These are phyloP conservation scores for Colletotrichum destructivum DNA, from an alignment of 2,329 filamentous ascomycete species.

Conservation along the genomic window DNA sequence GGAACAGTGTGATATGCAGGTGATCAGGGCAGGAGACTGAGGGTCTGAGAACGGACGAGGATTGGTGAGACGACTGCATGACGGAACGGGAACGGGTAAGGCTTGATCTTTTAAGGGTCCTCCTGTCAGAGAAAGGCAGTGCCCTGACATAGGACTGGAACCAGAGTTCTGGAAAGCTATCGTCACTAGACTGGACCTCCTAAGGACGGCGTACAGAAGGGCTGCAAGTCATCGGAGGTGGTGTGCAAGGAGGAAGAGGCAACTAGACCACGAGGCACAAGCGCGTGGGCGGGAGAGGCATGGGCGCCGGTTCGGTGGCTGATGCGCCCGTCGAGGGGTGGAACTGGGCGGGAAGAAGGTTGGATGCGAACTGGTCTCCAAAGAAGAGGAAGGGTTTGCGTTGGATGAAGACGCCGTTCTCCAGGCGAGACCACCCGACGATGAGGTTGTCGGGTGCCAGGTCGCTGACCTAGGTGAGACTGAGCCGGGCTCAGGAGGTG, in stretches of 20 bases:
- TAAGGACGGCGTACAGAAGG: not conserved
- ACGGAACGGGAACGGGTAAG: constrained; percentile 40
- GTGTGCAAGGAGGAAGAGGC: constrained; percentile 23
- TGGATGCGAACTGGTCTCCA: not conserved
- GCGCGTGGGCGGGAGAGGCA: constrained; percentile 36
- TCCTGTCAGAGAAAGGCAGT: not conserved
- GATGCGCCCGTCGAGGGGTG: constrained; percentile 27
- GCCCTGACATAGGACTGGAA: constrained; percentile 31
- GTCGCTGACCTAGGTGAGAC: constrained; percentile 34
- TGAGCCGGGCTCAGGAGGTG: constrained; percentile 27
- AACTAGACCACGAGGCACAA: constrained; percentile 38
- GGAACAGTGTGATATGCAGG: constrained; percentile 35
- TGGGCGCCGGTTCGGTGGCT: constrained; percentile 36
- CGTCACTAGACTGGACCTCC: not conserved
- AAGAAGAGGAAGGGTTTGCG: not conserved
- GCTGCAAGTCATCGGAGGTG: constrained; percentile 32
- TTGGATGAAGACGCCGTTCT: not conserved
- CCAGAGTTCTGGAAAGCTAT: constrained; percentile 18
- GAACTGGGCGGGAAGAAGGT: not conserved
- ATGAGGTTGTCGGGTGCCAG: constrained; percentile 35
- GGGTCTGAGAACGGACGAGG: constrained; percentile 28
- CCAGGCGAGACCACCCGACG: not conserved
- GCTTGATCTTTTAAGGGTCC: constrained; percentile 35
- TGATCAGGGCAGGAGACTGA: constrained; percentile 44
- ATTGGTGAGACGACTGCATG: constrained; percentile 32